These are phyloP conservation scores for Linnemannia zychae DNA, from an alignment of 192 early-diverging fungal species.

Conservation along the genomic window DNA sequence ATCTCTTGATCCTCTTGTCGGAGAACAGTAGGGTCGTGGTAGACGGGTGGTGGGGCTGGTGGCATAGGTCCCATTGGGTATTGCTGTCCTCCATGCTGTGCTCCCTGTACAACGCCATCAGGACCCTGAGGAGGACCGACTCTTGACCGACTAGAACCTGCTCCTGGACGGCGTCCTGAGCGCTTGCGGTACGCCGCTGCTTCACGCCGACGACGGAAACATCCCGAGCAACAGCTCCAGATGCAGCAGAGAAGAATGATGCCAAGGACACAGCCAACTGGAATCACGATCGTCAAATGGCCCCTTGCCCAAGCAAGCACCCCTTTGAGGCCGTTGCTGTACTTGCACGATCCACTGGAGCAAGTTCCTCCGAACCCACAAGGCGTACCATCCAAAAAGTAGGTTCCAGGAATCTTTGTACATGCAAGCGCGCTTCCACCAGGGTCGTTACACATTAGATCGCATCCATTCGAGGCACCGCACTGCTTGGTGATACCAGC, in stretches of 20 bases:
- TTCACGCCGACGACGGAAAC: slow-evolving; percentile 10
- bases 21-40: slow-evolving; percentile 23
- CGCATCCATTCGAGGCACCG: slow-evolving; percentile 71
- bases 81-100: slow-evolving; percentile 26
- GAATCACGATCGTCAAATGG: slow-evolving; percentile 65
- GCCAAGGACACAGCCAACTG: slow-evolving; percentile 57
- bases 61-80: slow-evolving; percentile 11
- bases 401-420: slow-evolving; percentile 57
- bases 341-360: slow-evolving; percentile 20
- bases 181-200: slow-evolving; percentile 8
- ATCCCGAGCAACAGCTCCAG: slow-evolving; percentile 43
- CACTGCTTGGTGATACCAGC: slow-evolving; percentile 70
- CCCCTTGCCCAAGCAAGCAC: slow-evolving; percentile 60
- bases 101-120: slow-evolving; percentile 11
- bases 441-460: slow-evolving; percentile 74
- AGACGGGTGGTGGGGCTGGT: slow-evolving; percentile 18
- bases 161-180: background rate
- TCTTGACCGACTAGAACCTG: background rate
- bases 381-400: slow-evolving; percentile 79
- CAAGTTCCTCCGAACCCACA: slow-evolving; percentile 79
- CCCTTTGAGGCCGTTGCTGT: slow-evolving; percentile 48
- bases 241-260: slow-evolving; percentile 60
- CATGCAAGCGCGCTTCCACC: slow-evolving; percentile 31
- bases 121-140: background rate
- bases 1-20: slow-evolving; percentile 32